A percentile compares a stretch with the other conserved stretches of the same genome.
Evolutionary conservation across 1,284 basidiomycete species (phyloP).

Genomic region (Puccinia coronata): DNA sequence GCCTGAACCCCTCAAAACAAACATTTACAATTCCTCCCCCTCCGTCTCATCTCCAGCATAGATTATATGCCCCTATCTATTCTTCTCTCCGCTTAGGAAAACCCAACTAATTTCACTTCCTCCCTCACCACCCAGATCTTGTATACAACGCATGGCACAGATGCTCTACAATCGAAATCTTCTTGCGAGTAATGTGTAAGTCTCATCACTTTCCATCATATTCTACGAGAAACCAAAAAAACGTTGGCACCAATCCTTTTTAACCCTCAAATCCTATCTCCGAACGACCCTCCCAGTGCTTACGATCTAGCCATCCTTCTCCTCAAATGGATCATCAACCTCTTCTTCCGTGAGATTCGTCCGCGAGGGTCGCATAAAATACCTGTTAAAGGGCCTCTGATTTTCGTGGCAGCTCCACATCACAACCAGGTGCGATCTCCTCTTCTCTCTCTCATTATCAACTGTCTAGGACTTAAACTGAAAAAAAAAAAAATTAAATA

Average conservation of each 20-base stretch:
- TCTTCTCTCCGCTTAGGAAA: not conserved
- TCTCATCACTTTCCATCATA: not conserved
- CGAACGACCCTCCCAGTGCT: not conserved
- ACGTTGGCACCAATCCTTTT: no score
- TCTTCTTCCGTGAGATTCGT: constrained; percentile 96
- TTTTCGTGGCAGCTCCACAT: constrained; percentile 96
- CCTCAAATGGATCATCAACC: constrained; percentile 79
- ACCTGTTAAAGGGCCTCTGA: constrained; percentile 84
- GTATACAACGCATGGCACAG: constrained; percentile 14
- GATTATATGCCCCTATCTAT: not conserved
- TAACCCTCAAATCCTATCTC: not conserved
- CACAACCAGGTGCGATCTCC: constrained; percentile 74
- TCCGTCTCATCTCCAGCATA: not conserved
- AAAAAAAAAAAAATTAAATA: not conserved
- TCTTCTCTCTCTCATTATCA: constrained; percentile 18
- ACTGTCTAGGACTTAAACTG: not conserved
- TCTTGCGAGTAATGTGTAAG: constrained; percentile 40
- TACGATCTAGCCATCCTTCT: constrained; percentile 59
- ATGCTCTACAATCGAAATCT: constrained; percentile 42
- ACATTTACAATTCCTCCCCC: not conserved
- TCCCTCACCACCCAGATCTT: not conserved
- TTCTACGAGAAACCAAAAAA: no score
- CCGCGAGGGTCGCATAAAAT: constrained; percentile 88
- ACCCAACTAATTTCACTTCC: not conserved
- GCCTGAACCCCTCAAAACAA: not conserved